Percentiles rank a stretch among this genome's conserved stretches.
phyloP scores from a whole-genome alignment of 768 basidiomycete genomes.

The Lactarius sp. region DNA sequence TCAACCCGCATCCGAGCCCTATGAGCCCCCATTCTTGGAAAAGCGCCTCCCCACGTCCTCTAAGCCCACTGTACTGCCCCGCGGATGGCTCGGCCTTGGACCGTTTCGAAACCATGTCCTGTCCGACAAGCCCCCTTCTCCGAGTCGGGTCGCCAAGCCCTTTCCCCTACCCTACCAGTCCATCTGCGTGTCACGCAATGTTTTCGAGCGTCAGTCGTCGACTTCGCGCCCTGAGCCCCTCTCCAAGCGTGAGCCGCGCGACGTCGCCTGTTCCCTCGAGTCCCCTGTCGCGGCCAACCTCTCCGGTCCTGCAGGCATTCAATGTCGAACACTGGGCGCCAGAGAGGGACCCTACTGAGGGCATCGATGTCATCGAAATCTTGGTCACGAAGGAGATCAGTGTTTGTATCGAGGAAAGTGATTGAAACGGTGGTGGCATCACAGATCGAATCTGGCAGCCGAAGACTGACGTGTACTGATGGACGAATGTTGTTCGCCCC shows the following conservation, averaged over 20 bases:
- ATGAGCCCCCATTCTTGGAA: conserved; percentile 7
- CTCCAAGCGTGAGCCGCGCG: not conserved
- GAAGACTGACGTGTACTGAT: not conserved
- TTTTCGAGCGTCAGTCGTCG: conserved; percentile 1
- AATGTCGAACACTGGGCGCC: conserved; percentile 4
- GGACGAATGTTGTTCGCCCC: not conserved
- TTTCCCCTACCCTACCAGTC: not conserved
- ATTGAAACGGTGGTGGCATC: not conserved
- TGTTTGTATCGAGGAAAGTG: conserved; percentile 1
- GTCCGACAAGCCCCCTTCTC: conserved; percentile 19
- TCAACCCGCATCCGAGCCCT: conserved; percentile 4
- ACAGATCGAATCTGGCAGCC: not conserved
- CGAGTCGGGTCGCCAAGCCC: not conserved
- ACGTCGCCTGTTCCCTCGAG: conserved; percentile 6
- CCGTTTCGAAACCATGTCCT: conserved; percentile 10
- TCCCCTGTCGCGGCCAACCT: conserved; percentile 7
- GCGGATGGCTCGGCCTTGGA: not conserved
- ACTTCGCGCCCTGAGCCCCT: conserved; percentile 14
- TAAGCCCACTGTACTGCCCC: not conserved
- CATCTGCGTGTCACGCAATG: conserved; percentile 9
- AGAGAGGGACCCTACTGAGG: conserved; percentile 15
- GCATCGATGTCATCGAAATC: conserved; percentile 18
- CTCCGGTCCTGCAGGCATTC: conserved; percentile 12
- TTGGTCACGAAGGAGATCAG: conserved; percentile 15
- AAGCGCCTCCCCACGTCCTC: not conserved